A percentile compares a stretch with the other conserved stretches of the same genome.
Evolutionary conservation across 2,329 filamentous ascomycete species (phyloP).

Genomic region (Huntiella bhutanensis): DNA sequence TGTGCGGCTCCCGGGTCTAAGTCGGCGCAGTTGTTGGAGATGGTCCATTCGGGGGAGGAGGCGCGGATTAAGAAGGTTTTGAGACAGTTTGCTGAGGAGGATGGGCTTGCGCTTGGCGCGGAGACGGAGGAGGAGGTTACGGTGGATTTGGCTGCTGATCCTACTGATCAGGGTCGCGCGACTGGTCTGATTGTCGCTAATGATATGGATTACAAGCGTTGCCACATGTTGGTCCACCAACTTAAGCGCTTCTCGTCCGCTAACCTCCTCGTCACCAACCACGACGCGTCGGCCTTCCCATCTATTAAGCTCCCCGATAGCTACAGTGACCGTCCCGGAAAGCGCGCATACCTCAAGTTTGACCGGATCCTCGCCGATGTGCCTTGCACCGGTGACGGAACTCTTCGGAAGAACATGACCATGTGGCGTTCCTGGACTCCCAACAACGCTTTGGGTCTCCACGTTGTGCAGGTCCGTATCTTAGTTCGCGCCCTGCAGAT

Average conservation of each 20-base stretch:
- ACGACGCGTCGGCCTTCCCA: conserved; percentile 90
- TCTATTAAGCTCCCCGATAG: conserved; percentile 62
- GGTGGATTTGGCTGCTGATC: conserved; percentile 36
- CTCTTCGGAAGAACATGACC: conserved; percentile 76
- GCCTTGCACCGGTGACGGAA: conserved; percentile 90
- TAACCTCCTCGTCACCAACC: conserved; percentile 91
- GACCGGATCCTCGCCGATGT: conserved; percentile 94
- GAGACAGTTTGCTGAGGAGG: conserved; percentile 40
- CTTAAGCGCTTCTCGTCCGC: conserved; percentile 93
- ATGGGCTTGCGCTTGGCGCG: conserved; percentile 32
- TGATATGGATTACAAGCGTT: conserved; percentile 89
- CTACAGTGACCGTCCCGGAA: conserved; percentile 32
- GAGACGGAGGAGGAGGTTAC: conserved; percentile 29
- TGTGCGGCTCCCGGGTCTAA: conserved; percentile 96
- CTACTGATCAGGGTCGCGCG: conserved; percentile 62
- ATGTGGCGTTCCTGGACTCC: conserved; percentile 94
- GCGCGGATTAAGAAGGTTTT: conserved; percentile 58
- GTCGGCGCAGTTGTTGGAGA: conserved; percentile 83
- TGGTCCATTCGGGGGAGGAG: conserved; percentile 86
- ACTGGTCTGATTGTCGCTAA: conserved; percentile 90
- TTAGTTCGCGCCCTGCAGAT: conserved; percentile 83
- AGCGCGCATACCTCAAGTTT: conserved; percentile 72
- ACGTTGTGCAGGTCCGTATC: conserved; percentile 74
- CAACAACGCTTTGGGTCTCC: conserved; percentile 68
- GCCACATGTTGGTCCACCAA: conserved; percentile 94